Percentiles rank a stretch among this genome's conserved stretches.
These are phyloP conservation scores for Leonotis leonurus DNA, from an alignment of 257 asterid species.

Conservation along the genomic window DNA sequence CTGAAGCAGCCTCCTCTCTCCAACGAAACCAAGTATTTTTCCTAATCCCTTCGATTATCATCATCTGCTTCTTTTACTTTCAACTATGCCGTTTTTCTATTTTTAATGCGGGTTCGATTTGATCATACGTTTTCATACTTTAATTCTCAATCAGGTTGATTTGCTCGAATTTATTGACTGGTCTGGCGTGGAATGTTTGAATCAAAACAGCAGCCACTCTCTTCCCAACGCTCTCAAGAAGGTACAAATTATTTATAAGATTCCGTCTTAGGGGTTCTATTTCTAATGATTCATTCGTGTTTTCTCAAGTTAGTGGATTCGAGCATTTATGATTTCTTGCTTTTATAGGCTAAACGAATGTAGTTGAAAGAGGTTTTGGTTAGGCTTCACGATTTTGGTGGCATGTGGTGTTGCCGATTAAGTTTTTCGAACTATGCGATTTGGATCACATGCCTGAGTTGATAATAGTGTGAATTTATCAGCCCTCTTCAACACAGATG, in stretches of 20 bases:
- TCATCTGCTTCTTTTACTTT: neutral
- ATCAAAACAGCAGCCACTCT: slow-evolving; percentile 48
- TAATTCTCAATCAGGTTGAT: slow-evolving; percentile 43
- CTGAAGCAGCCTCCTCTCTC: slow-evolving; percentile 52
- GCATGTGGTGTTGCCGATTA: neutral
- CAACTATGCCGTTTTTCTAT: neutral
- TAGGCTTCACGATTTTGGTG: neutral
- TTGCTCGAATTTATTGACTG: slow-evolving; percentile 70
- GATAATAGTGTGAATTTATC: neutral
- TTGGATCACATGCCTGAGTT: neutral
- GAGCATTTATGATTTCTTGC: neutral
- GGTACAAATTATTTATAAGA: slow-evolving; percentile 23
- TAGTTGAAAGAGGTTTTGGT: neutral
- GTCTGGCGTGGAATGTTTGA: slow-evolving; percentile 80
- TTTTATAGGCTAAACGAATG: no score
- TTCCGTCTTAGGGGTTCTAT: neutral
- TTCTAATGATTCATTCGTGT: neutral
- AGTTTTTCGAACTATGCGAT: neutral
- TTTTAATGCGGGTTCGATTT: neutral
- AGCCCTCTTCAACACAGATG: neutral
- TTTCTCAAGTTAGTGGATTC: neutral
- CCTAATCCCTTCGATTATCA: no score
- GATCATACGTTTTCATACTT: neutral
- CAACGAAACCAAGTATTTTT: slow-evolving; percentile 46
- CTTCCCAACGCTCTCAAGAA: slow-evolving; percentile 67